Evolutionary conservation across 2,329 filamentous ascomycete species (phyloP).

Genomic region (Pseudocercospora cruenta): DNA sequence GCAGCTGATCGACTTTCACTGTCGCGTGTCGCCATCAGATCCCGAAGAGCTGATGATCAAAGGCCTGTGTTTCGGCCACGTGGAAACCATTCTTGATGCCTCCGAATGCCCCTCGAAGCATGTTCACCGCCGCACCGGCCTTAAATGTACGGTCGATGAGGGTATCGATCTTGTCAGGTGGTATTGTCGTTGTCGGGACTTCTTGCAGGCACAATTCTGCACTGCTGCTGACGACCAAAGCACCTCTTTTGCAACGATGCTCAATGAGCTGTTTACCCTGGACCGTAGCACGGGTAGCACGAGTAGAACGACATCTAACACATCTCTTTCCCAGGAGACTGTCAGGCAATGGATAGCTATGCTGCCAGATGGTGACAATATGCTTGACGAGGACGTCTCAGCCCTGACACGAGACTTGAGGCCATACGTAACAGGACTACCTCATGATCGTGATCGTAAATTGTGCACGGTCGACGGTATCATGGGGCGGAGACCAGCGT

Average conservation of each 20-base stretch:
- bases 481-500: neutral
- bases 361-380: neutral
- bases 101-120: slow-evolving; percentile 19
- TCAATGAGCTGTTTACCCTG: neutral
- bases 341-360: slow-evolving; percentile 3
- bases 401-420: neutral
- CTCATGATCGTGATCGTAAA: slow-evolving; percentile 11
- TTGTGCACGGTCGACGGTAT: slow-evolving; percentile 2
- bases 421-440: slow-evolving; percentile 15
- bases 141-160: slow-evolving; percentile 10
- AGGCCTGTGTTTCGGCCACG: neutral
- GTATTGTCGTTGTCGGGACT: slow-evolving; percentile 12
- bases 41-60: neutral
- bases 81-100: neutral
- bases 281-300: neutral
- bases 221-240: neutral
- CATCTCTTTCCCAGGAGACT: neutral
- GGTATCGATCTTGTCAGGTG: slow-evolving; percentile 8
- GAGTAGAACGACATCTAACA: neutral
- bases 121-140: slow-evolving; percentile 11
- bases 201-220: neutral
- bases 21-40: neutral
- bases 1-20: slow-evolving; percentile 1
- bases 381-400: neutral
- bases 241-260: neutral